phyloP scores from a whole-genome alignment of 192 early-diverging fungal genomes.

The Mortierella alpina region DNA sequence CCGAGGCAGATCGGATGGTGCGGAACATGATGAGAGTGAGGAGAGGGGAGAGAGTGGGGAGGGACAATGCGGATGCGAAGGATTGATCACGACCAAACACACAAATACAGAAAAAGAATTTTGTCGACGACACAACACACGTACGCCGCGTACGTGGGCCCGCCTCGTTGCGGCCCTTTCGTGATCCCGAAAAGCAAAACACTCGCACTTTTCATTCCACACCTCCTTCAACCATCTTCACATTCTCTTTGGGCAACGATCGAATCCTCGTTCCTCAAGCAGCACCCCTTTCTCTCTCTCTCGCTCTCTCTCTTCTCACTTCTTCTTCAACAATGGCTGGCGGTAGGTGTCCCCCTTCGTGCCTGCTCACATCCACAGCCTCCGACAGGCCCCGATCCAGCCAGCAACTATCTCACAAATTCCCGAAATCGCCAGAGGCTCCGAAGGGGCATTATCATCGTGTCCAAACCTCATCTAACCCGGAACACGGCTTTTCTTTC shows the following conservation, averaged over 20 bases:
- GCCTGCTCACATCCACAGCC: too few relatives aligned
- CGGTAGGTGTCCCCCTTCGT: slow-evolving; percentile 9
- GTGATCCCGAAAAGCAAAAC: too few relatives aligned
- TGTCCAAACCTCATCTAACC: background rate
- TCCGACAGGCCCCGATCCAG: background rate
- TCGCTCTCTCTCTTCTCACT: background rate
- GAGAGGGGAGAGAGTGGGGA: slow-evolving; percentile 9
- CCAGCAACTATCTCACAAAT: background rate
- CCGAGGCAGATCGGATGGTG: slow-evolving; percentile 34
- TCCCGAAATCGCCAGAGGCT: background rate
- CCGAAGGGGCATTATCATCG: background rate
- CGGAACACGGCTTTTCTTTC: background rate
- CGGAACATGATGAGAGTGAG: slow-evolving; percentile 36
- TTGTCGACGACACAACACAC: too few relatives aligned
- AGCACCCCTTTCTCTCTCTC: background rate
- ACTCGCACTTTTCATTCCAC: too few relatives aligned
- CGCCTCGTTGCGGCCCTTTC: too few relatives aligned
- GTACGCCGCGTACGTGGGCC: too few relatives aligned
- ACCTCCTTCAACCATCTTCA: too few relatives aligned
- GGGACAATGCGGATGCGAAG: background rate
- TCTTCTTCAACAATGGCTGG: slow-evolving; percentile 30
- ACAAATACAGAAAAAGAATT: too few relatives aligned
- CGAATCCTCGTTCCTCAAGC: too few relatives aligned
- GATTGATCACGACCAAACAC: too few relatives aligned
- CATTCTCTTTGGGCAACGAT: too few relatives aligned